Evolutionary conservation across 805 yeast genomes (phyloP), one percentile per base, ranked within the genome.

Genomic region (Saccharomyces jurei): DNA sequence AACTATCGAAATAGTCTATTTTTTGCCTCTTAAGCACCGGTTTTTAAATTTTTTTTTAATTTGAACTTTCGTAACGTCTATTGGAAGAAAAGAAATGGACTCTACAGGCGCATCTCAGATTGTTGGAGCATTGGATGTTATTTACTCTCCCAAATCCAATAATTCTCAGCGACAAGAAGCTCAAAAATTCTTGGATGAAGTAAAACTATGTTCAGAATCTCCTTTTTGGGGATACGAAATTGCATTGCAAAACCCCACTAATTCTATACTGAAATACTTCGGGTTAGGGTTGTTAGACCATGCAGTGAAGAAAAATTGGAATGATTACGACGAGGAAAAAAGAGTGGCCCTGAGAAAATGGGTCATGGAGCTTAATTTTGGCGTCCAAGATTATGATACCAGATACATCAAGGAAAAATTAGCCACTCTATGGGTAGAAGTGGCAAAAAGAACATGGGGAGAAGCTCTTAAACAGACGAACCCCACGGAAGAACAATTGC

Each of bases 401-500:
- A 92, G 89, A 68, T 95, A 85, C 63, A 77, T 94, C 54, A 88
- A 85, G 64, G 98, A 91, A 66, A 94, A 94, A 70, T 66, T 91
- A 46, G 96, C 97, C 13, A 86, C 81, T 59, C 71, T 94, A 27
- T 91, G 98, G 97, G 96, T 88, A 0, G 85, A 87, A 46, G 75
- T 94, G 6, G 96, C 96, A 10, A 94, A 94, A 65, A 78, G 96
- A 54, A 78, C 83, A 30, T 94, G 99, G 99, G 97, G 97, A 17
- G 75, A 81, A 41, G 82, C 80, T 56, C 70, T 87, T n/a, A 76
- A 70, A 55, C 66, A 63, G 29, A 65, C 62, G 17, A 55, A 61
- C 10, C 65, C 67, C 22, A 44, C 61, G 6, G 68, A 64, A 46
- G 75, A 77, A 52, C 83, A 82, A 52, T 71, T 79, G 31, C 59